phyloP scores from a whole-genome alignment of 2,329 filamentous ascomycete species.

The Acrocalymma vagum region DNA sequence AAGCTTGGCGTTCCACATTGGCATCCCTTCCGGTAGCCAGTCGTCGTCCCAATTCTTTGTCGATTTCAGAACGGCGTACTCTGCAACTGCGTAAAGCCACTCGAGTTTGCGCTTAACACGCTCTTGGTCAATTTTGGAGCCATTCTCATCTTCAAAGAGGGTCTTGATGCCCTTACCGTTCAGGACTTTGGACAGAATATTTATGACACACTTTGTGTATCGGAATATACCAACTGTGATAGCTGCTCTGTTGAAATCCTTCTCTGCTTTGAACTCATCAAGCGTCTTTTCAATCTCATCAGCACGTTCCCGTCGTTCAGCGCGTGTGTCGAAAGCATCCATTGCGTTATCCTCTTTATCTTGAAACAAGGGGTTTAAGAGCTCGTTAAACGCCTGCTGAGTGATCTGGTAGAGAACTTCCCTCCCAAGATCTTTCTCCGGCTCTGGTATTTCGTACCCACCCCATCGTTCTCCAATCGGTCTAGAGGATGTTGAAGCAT shows the following conservation, averaged over 20 bases:
- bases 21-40: conserved; percentile 17
- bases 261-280: conserved; percentile 21
- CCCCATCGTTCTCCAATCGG: conserved; percentile 75
- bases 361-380: conserved; percentile 87
- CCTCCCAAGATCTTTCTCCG: conserved; percentile 82
- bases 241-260: conserved; percentile 23
- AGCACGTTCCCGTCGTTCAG: conserved; percentile 34
- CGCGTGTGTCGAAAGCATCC: conserved; percentile 60
- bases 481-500: conserved; percentile 75
- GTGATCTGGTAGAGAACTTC: conserved; percentile 92
- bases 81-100: conserved; percentile 20
- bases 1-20: conserved; percentile 34
- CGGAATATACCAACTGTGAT: conserved; percentile 32
- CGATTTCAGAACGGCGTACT: conserved; percentile 20
- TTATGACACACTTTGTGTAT: conserved; percentile 35
- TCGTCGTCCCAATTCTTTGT: conserved; percentile 16
- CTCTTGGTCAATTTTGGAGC: conserved; percentile 6
- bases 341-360: conserved; percentile 80
- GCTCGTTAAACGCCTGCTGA: conserved; percentile 91
- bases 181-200: conserved; percentile 23
- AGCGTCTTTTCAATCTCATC: conserved; percentile 28
- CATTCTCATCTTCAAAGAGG: conserved; percentile 16
- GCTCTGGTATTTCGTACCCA: conserved; percentile 79
- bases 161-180: conserved; percentile 13
- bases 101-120: conserved; percentile 14